Base-by-base conservation (phyloP, 2,329 filamentous ascomycete genomes). In the Colletotrichum euphorbiae region DNA sequence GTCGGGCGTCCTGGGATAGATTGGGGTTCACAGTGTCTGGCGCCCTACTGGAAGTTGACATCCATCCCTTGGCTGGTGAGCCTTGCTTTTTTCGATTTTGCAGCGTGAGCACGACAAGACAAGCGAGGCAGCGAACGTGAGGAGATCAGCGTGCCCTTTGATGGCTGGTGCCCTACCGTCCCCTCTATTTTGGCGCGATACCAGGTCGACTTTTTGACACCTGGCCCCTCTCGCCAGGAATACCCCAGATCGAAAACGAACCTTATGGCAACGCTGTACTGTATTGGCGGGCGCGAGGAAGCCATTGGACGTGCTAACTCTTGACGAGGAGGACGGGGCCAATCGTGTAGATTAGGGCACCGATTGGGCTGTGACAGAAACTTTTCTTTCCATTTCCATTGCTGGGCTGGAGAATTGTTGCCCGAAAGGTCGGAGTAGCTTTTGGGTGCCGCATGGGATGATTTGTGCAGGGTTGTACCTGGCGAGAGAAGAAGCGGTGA, bases 401-500 rank as follows among this genome's bases (percentile, higher is more conserved):
- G 42, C 66, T 66, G 67, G 62, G 63, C 57, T 67, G 63, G 56
- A 62, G 56, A 67, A 72, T 77, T 78, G 75, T 77, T 77, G 76
- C 75, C 76, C 75, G 76, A 73, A 64, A 72, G 70, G 69, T 64
- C 73, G 73, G 74, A 73, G 72, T 75, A 73, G 71, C 73, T 71
- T 71, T 72, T 57, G 57, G 56, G 69, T 71, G 61, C 73, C 72
- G 71, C 71, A 72, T 72, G 71, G 72, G 75, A 74, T 67, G 72
- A 66, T 63, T 59, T 63, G 71, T 75, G 73, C 76, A 78, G 76
- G 76, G 76, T 71, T 77, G 73, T 74, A 74, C 76, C 76, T 72
- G 72, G 76, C 71, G 76, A 71, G 67, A 70, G 62, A 73, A 77
- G 72, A 72, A 77, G 76, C 76, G 76, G 76, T 78, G 70, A 71